Evolutionary conservation across 495 filamentous ascomycete genomes (phyloP).

Genomic region (Neurospora sp.): DNA sequence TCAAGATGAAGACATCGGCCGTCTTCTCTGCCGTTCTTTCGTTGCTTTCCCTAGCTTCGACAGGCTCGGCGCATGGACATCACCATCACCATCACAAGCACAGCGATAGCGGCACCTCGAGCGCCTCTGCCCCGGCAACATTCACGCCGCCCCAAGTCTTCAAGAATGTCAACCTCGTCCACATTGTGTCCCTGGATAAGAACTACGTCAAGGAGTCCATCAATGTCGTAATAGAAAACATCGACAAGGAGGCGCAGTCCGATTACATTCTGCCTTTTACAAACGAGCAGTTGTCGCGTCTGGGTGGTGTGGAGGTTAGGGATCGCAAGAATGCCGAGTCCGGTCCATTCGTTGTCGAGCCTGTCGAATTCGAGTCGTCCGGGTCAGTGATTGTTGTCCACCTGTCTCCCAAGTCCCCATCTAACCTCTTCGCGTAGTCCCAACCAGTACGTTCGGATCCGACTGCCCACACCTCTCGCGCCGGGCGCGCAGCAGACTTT

Average conservation of each 20-base stretch:
- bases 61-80: constrained; percentile 23
- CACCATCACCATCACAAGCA: neutral
- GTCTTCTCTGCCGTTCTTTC: constrained; percentile 40
- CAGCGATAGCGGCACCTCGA: constrained; percentile 23
- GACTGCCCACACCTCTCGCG: constrained; percentile 61
- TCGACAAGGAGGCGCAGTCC: constrained; percentile 58
- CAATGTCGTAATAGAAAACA: constrained; percentile 91
- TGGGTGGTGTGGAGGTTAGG: constrained; percentile 82
- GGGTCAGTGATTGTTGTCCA: constrained; percentile 36
- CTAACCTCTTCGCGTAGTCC: constrained; percentile 40
- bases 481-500: constrained; percentile 72
- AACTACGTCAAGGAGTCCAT: constrained; percentile 78
- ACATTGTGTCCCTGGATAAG: constrained; percentile 86
- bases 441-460: constrained; percentile 75
- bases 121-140: constrained; percentile 44
- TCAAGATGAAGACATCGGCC: constrained; percentile 45
- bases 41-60: constrained; percentile 30
- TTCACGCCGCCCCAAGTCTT: constrained; percentile 87
- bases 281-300: constrained; percentile 54
- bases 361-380: constrained; percentile 50
- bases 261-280: constrained; percentile 87
- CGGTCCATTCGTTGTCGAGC: constrained; percentile 56
- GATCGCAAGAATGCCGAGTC: constrained; percentile 71
- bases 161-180: constrained; percentile 82
- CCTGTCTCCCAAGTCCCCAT: neutral